Evolutionary conservation across 2,329 filamentous ascomycete species (phyloP).

Genomic region (Fusarium torreyae): DNA sequence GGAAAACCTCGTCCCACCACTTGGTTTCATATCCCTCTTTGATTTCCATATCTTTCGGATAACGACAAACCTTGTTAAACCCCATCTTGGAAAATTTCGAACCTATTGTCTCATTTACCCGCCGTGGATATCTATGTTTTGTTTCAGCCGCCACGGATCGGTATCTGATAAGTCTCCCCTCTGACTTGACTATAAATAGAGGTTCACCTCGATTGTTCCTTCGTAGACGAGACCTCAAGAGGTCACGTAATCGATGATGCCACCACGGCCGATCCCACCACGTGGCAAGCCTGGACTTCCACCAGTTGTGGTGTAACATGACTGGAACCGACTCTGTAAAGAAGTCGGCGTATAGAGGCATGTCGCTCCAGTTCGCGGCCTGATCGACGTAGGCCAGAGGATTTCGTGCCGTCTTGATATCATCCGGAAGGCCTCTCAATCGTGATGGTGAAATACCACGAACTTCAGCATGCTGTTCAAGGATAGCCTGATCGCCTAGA

Average conservation of each 20-base stretch:
- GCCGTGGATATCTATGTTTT: background rate
- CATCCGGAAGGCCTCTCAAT: background rate
- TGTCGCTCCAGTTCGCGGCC: background rate
- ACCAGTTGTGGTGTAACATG: background rate
- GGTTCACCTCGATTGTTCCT: background rate
- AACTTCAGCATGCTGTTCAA: background rate
- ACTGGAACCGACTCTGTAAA: background rate
- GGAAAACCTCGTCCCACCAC: background rate
- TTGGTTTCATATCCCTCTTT: background rate
- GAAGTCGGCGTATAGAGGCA: background rate
- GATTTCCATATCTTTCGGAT: background rate
- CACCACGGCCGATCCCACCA: background rate
- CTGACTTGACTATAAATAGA: background rate
- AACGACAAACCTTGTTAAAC: background rate
- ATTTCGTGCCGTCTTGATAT: background rate
- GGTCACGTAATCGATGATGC: background rate
- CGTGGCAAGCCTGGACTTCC: background rate
- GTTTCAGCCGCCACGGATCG: background rate
- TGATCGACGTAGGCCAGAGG: background rate
- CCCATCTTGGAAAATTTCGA: background rate
- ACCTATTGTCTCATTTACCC: background rate
- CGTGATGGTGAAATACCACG: background rate
- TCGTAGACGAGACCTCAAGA: background rate
- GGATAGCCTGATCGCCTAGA: background rate
- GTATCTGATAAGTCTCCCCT: background rate